Conservation (phyloP, 2,329 filamentous ascomycete species). For the Aureobasidium sp. region DNA sequence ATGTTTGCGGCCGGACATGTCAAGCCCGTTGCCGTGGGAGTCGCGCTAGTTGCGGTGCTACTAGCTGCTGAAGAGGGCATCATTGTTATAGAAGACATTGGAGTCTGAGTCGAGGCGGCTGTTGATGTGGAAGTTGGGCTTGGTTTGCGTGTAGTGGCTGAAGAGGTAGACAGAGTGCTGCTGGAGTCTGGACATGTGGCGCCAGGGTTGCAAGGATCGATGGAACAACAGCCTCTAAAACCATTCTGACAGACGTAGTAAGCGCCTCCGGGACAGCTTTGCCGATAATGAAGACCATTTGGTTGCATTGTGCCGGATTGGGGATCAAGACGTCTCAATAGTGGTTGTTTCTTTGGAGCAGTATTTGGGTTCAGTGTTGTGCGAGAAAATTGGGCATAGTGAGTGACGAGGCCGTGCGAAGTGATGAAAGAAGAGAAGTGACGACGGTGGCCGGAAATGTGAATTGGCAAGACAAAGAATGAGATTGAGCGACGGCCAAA, state of each 20-base stretch:
- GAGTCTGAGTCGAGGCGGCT: background rate
- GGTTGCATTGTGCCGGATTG: constrained; percentile 3
- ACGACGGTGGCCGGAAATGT: constrained; percentile 6
- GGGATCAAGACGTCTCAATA: background rate
- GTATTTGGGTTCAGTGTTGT: background rate
- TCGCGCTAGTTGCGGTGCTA: constrained; percentile 1
- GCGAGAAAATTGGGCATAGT: background rate
- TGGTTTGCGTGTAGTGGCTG: background rate
- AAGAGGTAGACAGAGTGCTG: background rate
- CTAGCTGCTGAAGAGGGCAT: background rate
- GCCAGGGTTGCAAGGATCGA: constrained; percentile 20
- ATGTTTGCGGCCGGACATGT: constrained; percentile 22
- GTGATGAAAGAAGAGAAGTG: background rate
- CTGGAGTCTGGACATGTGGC: constrained; percentile 17
- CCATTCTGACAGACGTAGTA: constrained; percentile 22
- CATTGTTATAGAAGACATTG: background rate
- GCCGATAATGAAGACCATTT: constrained; percentile 9
- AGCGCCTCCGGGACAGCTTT: constrained; percentile 18
- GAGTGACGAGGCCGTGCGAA: background rate
- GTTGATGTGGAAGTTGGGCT: background rate
- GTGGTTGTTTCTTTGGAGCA: background rate
- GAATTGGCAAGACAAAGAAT: background rate
- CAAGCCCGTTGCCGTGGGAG: constrained; percentile 15
- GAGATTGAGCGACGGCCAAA: background rate
- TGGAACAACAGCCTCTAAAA: constrained; percentile 23